phyloP scores from a whole-genome alignment of 2,329 filamentous ascomycete species.

The Hymenoscyphus linearis region DNA sequence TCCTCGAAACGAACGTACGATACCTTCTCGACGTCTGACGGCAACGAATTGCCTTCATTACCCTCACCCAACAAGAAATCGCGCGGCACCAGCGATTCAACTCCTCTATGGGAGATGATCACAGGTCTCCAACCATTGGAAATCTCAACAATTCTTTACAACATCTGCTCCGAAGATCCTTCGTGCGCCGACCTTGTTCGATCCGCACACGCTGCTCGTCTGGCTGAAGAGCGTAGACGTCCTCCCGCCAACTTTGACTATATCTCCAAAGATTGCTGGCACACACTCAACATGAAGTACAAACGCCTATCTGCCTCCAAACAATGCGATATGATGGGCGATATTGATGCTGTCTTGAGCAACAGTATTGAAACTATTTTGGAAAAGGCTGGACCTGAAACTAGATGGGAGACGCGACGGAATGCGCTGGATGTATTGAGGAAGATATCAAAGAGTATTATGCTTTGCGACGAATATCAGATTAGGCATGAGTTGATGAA shows the following conservation, averaged over 20 bases:
- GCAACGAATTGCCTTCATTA: background rate
- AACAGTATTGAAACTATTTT: conserved; percentile 1
- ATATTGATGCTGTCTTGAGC: background rate
- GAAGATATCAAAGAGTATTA: conserved; percentile 18
- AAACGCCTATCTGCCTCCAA: conserved; percentile 6
- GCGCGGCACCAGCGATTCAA: conserved; percentile 5
- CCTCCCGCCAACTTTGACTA: conserved; percentile 10
- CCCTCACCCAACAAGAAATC: conserved; percentile 10
- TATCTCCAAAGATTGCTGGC: conserved; percentile 13
- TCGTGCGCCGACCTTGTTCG: conserved; percentile 1
- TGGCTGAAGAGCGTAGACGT: conserved; percentile 4
- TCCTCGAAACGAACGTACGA: conserved; percentile 7
- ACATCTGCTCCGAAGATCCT: conserved; percentile 10
- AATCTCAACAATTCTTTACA: conserved; percentile 6
- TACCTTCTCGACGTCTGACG: background rate
- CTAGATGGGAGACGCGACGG: conserved; percentile 11
- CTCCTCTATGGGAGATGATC: conserved; percentile 8
- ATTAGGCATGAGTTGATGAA: conserved; percentile 18
- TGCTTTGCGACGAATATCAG: conserved; percentile 13
- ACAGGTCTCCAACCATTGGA: conserved; percentile 2
- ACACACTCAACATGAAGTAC: conserved; percentile 14
- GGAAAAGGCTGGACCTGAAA: conserved; percentile 9
- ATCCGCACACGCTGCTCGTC: conserved; percentile 2
- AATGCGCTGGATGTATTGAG: conserved; percentile 15
- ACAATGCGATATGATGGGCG: conserved; percentile 7